A percentile compares a stretch with the other conserved stretches of the same genome.
Conservation (phyloP, 192 early-diverging fungal species). For the Backusella macrospora region DNA sequence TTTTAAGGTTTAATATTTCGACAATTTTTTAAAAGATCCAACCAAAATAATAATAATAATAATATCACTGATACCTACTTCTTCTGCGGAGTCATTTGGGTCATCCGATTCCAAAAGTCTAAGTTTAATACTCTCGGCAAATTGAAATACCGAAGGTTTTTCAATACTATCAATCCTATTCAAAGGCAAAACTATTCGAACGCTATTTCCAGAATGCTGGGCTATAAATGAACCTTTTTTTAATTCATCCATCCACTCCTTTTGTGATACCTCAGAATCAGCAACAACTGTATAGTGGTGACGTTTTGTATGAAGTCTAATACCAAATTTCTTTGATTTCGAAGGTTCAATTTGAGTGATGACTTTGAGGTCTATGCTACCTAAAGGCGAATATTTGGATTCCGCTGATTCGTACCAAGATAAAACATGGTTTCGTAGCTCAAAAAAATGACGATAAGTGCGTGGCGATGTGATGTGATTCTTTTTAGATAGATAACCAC, state of each 20-base stretch:
- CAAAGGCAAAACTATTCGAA: constrained; percentile 63
- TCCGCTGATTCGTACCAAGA: constrained; percentile 55
- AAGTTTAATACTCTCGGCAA: constrained; percentile 55
- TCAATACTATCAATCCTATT: constrained; percentile 53
- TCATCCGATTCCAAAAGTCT: constrained; percentile 53
- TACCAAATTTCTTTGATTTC: constrained; percentile 39
- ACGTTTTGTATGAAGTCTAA: constrained; percentile 45
- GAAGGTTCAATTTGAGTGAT: constrained; percentile 48
- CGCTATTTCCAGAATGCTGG: constrained; percentile 56
- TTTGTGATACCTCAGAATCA: constrained; percentile 50
- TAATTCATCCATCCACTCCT: constrained; percentile 65
- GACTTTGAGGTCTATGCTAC: constrained; percentile 58
- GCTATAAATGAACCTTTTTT: constrained; percentile 56
- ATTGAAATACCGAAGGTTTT: constrained; percentile 49
- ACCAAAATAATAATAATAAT: background rate
- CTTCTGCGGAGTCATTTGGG: constrained; percentile 12
- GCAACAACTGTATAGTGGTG: constrained; percentile 55
- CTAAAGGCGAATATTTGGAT: constrained; percentile 61
- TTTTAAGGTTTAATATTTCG: background rate
- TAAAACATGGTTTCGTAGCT: constrained; percentile 60
- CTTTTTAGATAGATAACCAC: constrained; percentile 52
- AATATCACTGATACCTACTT: constrained; percentile 51
- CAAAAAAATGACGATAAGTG: constrained; percentile 59
- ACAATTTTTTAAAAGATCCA: background rate
- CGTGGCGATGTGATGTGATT: constrained; percentile 43